These are phyloP conservation scores for Hygrophila difformis DNA, from an alignment of 257 asterid genomes.

Conservation along the genomic window DNA sequence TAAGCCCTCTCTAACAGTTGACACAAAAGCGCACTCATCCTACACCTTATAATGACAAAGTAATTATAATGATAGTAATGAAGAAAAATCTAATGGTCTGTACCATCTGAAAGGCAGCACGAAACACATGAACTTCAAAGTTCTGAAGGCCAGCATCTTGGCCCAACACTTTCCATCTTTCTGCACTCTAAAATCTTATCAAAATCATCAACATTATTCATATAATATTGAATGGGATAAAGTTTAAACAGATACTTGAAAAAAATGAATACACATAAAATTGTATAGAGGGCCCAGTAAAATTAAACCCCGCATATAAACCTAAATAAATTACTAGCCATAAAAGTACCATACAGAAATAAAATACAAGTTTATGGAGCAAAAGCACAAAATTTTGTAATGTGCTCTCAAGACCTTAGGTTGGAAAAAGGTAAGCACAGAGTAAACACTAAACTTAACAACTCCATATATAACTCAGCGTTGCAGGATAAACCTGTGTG, in stretches of 20 bases:
- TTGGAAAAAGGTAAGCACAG: constrained; percentile 6
- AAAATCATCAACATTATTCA: constrained; percentile 12
- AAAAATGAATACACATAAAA: not conserved
- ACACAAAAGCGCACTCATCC: constrained; percentile 1
- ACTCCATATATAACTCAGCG: constrained; percentile 3
- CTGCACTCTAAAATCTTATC: constrained; percentile 57
- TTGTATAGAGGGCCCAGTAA: not conserved
- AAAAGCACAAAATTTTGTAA: constrained; percentile 2
- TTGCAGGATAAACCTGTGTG: constrained; percentile 3
- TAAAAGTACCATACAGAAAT: constrained; percentile 3
- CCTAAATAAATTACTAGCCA: constrained; percentile 6
- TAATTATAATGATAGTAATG: not conserved
- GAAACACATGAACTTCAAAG: constrained; percentile 82
- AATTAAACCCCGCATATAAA: not conserved
- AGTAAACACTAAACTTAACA: constrained; percentile 3
- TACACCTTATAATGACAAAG: constrained; percentile 1
- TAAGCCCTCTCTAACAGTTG: constrained; percentile 7
- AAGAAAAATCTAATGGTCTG: not conserved
- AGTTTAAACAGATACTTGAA: constrained; percentile 6
- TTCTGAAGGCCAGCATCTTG: constrained; percentile 61
- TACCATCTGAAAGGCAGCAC: constrained; percentile 95
- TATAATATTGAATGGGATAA: not conserved
- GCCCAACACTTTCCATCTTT: constrained; percentile 73
- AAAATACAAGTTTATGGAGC: constrained; percentile 13
- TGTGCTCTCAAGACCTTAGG: constrained; percentile 1